phyloP scores from a whole-genome alignment of 78 protist species.

The Pigoraptor vietnamica region DNA sequence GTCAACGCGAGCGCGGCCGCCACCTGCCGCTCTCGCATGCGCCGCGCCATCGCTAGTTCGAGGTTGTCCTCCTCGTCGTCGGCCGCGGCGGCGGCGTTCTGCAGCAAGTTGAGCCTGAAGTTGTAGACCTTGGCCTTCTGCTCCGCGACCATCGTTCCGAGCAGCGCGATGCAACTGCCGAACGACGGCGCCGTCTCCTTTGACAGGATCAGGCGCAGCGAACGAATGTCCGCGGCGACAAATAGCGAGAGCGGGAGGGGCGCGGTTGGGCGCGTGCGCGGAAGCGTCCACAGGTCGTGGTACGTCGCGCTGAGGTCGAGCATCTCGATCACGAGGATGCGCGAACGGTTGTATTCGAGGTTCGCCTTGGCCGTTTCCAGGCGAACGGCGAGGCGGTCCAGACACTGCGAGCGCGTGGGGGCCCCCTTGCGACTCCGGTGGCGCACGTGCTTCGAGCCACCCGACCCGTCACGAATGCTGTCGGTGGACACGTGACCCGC shows the following conservation, averaged over 20 bases:
- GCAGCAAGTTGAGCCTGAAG: neutral
- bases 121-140: neutral
- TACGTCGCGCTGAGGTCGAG: neutral
- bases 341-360: conserved; percentile 1
- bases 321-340: conserved; percentile 14
- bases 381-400: neutral
- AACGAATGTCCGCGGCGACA: neutral
- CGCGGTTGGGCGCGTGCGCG: neutral
- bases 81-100: neutral
- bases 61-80: neutral
- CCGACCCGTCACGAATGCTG: too few species aligned
- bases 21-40: neutral
- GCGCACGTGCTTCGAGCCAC: too few species aligned
- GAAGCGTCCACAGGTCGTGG: neutral
- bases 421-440: neutral
- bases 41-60: neutral
- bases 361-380: neutral
- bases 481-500: too few species aligned
- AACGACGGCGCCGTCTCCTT: conserved; percentile 21
- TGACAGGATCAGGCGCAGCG: neutral
- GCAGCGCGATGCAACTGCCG: neutral
- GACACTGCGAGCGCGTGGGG: neutral
- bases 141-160: neutral
- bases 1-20: neutral
- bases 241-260: neutral